A percentile compares a stretch with the other conserved stretches of the same genome.
These are phyloP conservation scores for Acidomyces sp. DNA, from an alignment of 495 filamentous ascomycete species.

Conservation along the genomic window DNA sequence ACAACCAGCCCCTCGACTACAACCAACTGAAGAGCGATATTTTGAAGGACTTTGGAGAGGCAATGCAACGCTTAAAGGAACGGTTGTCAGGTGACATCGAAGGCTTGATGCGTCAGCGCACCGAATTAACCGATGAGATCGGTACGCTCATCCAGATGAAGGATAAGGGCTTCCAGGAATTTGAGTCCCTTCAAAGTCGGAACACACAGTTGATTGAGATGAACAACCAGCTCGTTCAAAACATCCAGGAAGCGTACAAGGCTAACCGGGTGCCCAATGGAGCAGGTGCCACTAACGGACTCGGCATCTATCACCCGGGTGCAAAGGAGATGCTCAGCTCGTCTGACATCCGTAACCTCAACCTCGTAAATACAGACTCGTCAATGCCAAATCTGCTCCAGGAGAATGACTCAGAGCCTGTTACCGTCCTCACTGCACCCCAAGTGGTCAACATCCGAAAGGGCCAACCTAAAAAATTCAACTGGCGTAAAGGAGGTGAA, in stretches of 20 bases:
- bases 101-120: constrained; percentile 67
- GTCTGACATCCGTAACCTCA: constrained; percentile 14
- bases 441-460: constrained; percentile 88
- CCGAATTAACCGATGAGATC: constrained; percentile 70
- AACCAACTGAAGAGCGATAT: constrained; percentile 60
- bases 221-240: constrained; percentile 87
- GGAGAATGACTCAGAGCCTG: constrained; percentile 39
- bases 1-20: constrained; percentile 31
- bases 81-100: constrained; percentile 66
- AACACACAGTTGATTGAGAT: constrained; percentile 87
- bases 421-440: constrained; percentile 58
- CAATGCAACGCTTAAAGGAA: constrained; percentile 74
- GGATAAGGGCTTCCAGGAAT: constrained; percentile 86
- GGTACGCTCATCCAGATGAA: constrained; percentile 63
- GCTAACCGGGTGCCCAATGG: constrained; percentile 45
- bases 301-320: constrained; percentile 70
- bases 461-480: constrained; percentile 86
- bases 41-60: constrained; percentile 75
- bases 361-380: constrained; percentile 17
- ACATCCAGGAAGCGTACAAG: constrained; percentile 88
- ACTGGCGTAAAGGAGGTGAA: constrained; percentile 95
- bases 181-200: constrained; percentile 83
- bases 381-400: constrained; percentile 19
- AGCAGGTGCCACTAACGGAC: constrained; percentile 42
- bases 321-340: constrained; percentile 32